A percentile compares a stretch with the other conserved stretches of the same genome.
phyloP scores from a whole-genome alignment of 345 rosid genomes.

The Sonneratia caseolaris region DNA sequence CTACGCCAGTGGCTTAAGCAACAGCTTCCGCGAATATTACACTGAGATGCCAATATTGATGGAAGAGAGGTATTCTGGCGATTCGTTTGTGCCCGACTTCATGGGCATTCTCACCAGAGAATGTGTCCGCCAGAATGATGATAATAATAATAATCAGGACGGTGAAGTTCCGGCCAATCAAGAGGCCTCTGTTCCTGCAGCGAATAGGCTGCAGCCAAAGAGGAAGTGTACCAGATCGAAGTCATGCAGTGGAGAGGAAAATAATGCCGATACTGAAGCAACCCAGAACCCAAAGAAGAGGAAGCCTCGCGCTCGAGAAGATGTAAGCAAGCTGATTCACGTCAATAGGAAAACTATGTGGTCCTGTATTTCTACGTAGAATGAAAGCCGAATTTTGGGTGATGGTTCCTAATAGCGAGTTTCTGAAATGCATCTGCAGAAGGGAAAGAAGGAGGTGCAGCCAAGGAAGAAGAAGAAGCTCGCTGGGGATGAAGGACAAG shows the following conservation, averaged over 20 bases:
- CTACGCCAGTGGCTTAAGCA: conserved; percentile 17
- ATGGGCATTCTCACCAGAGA: background rate
- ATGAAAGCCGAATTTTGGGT: background rate
- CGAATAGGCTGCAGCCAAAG: conserved; percentile 25
- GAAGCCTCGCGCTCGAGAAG: conserved; percentile 23
- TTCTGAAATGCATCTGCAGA: conserved; percentile 13
- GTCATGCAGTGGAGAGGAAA: conserved; percentile 7
- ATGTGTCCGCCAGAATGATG: background rate
- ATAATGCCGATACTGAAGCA: conserved; percentile 11
- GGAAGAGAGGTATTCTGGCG: background rate
- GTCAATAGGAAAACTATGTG: background rate
- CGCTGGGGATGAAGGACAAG: conserved; percentile 25
- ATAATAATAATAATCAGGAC: background rate
- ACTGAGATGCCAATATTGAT: background rate
- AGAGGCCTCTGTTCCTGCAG: conserved; percentile 7
- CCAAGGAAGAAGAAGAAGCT: conserved; percentile 35
- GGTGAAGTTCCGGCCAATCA: background rate
- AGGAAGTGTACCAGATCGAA: conserved; percentile 23
- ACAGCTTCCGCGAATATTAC: conserved; percentile 5
- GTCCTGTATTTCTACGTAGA: background rate
- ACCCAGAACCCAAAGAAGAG: conserved; percentile 21
- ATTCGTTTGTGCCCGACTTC: background rate
- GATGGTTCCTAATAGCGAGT: background rate
- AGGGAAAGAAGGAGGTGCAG: conserved; percentile 18
- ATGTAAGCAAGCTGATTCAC: conserved; percentile 18